phyloP scores from a whole-genome alignment of 2,329 filamentous ascomycete species.

The Eutypella sp. region DNA sequence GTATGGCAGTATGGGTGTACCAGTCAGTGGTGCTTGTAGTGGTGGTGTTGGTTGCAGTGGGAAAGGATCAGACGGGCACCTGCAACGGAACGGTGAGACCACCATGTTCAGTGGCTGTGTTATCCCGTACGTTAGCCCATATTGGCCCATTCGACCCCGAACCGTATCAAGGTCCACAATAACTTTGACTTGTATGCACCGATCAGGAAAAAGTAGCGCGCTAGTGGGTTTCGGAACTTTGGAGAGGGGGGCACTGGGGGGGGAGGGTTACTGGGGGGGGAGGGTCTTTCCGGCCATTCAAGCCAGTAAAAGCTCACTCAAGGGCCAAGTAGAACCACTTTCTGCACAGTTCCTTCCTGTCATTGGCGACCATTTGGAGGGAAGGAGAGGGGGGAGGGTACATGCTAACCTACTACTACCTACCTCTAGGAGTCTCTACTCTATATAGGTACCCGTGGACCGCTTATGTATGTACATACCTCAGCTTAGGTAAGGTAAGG shows the following conservation, averaged over 20 bases:
- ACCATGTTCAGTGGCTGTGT: conserved; percentile 1
- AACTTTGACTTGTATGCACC: not conserved
- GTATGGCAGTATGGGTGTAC: not conserved
- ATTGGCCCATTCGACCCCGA: not conserved
- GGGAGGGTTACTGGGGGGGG: conserved; percentile 3
- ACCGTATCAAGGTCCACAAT: not conserved
- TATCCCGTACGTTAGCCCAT: too few relatives aligned
- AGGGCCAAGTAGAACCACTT: too few relatives aligned
- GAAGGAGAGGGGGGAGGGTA: too few relatives aligned
- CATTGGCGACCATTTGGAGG: too few relatives aligned
- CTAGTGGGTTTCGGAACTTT: conserved; percentile 20
- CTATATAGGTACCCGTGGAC: too few relatives aligned
- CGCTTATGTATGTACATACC: too few relatives aligned
- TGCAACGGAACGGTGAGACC: conserved; percentile 1
- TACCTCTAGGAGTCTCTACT: too few relatives aligned
- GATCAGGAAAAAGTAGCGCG: conserved; percentile 13
- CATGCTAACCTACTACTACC: too few relatives aligned
- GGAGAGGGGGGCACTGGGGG: not conserved
- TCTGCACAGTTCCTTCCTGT: too few relatives aligned
- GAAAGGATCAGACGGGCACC: conserved; percentile 1
- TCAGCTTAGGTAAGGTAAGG: too few relatives aligned
- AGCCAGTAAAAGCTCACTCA: conserved; percentile 7
- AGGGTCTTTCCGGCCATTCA: not conserved
- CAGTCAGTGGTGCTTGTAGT: not conserved
- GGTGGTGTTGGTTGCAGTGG: not conserved